A percentile compares a stretch with the other conserved stretches of the same genome.
Conservation (phyloP, 345 rosid species). For the Lenwebbia sp. region DNA sequence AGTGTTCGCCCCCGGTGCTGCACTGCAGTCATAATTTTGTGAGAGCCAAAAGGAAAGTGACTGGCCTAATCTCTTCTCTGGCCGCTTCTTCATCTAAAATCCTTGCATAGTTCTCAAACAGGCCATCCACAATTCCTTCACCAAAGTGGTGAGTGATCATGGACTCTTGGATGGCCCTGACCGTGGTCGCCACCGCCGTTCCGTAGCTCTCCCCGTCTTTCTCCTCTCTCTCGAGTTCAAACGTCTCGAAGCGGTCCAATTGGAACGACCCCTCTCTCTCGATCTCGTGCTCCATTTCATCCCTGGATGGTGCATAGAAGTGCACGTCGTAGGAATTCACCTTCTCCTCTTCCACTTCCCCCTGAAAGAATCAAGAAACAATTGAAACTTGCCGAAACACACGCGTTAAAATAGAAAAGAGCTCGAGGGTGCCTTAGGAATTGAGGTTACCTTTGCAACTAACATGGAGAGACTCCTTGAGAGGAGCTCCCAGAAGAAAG, state of each 20-base stretch:
- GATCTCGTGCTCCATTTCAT: slow-evolving; percentile 58
- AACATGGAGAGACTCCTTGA: slow-evolving; percentile 39
- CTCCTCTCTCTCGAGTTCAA: slow-evolving; percentile 24
- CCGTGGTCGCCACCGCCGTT: slow-evolving; percentile 45
- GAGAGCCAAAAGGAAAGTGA: slow-evolving; percentile 51
- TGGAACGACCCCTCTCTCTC: slow-evolving; percentile 48
- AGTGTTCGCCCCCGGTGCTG: not conserved
- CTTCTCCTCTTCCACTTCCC: slow-evolving; percentile 53
- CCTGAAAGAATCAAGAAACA: slow-evolving; percentile 20
- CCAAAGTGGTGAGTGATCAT: slow-evolving; percentile 67
- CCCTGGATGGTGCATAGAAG: slow-evolving; percentile 63
- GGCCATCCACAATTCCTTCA: slow-evolving; percentile 39
- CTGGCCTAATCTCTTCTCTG: slow-evolving; percentile 48
- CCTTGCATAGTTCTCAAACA: slow-evolving; percentile 49
- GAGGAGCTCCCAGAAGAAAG: slow-evolving; percentile 72
- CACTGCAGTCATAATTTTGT: slow-evolving; percentile 12
- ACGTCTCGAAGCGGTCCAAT: slow-evolving; percentile 36
- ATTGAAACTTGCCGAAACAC: not conserved
- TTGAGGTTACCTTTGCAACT: slow-evolving; percentile 34
- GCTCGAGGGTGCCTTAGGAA: not conserved
- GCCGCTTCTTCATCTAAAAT: slow-evolving; percentile 53
- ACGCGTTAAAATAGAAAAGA: not conserved
- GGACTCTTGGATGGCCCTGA: slow-evolving; percentile 83
- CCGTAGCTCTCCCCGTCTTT: slow-evolving; percentile 41
- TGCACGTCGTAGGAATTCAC: slow-evolving; percentile 63